These are phyloP conservation scores for Extremus antarcticus DNA, from an alignment of 495 filamentous ascomycete species.

Conservation along the genomic window DNA sequence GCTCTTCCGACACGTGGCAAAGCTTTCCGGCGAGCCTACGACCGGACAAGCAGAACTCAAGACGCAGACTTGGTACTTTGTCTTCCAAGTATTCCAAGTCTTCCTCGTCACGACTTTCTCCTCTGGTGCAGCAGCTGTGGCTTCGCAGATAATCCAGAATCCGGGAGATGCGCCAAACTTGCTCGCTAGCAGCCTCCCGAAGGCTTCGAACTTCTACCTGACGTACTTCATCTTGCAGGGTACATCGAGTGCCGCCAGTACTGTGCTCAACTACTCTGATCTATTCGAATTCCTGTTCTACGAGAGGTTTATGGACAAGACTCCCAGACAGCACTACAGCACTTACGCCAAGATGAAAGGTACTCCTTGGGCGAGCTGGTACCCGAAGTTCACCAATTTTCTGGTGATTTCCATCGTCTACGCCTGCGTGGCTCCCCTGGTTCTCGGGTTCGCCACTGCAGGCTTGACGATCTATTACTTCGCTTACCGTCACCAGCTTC, in stretches of 20 bases:
- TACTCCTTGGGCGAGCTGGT: conserved; percentile 26
- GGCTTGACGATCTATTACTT: conserved; percentile 29
- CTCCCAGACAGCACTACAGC: conserved; percentile 28
- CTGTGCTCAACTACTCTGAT: conserved; percentile 26
- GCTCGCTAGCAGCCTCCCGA: conserved; percentile 27
- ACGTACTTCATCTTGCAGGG: conserved; percentile 34
- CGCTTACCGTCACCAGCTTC: conserved; percentile 31
- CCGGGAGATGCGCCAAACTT: conserved; percentile 22
- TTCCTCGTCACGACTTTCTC: conserved; percentile 30
- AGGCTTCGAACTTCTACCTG: conserved; percentile 32
- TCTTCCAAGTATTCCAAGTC: conserved; percentile 32
- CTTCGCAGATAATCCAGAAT: conserved; percentile 19
- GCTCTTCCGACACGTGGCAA: conserved; percentile 23
- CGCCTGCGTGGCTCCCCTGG: conserved; percentile 32
- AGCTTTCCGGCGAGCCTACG: conserved; percentile 22
- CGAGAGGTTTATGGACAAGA: conserved; percentile 26
- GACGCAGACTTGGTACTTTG: conserved; percentile 28
- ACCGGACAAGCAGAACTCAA: conserved; percentile 28
- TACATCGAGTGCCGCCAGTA: conserved; percentile 22
- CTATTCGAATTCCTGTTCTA: conserved; percentile 24
- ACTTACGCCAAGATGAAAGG: conserved; percentile 23
- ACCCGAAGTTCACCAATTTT: conserved; percentile 32
- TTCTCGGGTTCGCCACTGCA: conserved; percentile 30
- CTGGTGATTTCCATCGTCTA: conserved; percentile 32
- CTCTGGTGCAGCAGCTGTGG: conserved; percentile 27